Conservation (phyloP, 441 rosid species). For the Hura crepitans region DNA sequence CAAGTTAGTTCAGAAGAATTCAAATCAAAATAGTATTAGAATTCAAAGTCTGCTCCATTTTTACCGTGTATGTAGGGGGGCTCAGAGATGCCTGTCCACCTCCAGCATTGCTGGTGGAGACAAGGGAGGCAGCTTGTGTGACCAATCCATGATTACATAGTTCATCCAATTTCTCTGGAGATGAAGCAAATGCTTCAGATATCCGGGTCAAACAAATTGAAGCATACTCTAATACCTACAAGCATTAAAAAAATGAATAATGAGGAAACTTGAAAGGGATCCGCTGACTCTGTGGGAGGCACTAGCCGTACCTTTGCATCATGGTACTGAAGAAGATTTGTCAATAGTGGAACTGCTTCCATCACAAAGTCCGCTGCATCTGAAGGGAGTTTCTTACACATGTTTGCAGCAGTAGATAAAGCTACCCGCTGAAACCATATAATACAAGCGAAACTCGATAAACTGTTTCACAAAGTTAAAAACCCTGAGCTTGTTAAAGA, state of each 20-base stretch:
- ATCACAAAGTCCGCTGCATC: conserved; percentile 99
- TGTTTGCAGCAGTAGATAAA: conserved; percentile 96
- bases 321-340: conserved; percentile 95
- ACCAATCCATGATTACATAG: conserved; percentile 95
- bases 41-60: conserved; percentile 15
- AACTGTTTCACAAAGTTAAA: conserved; percentile 5
- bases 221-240: conserved; percentile 94
- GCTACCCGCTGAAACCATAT: conserved; percentile 73
- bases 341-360: conserved; percentile 98
- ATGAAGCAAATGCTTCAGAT: conserved; percentile 93
- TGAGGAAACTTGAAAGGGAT: neutral
- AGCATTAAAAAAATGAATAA: conserved; percentile 23
- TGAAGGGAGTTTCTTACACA: conserved; percentile 99
- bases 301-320: conserved; percentile 66
- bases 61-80: conserved; percentile 89
- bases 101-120: conserved; percentile 82
- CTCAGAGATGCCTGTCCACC: conserved; percentile 97
- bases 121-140: conserved; percentile 93
- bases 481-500: neutral
- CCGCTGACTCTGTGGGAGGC: neutral
- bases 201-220: conserved; percentile 96
- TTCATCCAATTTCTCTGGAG: conserved; percentile 85
- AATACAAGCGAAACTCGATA: conserved; percentile 16
- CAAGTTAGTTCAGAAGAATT: conserved; percentile 27
- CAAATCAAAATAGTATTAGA: conserved; percentile 13